Evolutionary conservation across 345 rosid species (phyloP), one percentile per base, ranked within the genome.

Genomic region (Boechera stricta): DNA sequence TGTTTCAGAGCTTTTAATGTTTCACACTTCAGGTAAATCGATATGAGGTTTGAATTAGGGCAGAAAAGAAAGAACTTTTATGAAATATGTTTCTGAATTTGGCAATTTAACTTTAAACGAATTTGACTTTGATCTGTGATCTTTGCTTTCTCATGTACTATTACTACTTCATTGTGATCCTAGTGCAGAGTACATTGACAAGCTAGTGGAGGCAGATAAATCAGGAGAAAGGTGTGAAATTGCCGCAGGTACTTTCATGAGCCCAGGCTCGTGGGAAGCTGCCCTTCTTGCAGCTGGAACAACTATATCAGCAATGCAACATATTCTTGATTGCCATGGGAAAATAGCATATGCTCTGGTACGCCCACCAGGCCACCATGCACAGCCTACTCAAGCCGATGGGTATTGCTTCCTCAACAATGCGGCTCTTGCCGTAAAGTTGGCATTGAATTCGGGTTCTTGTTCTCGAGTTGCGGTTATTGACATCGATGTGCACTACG

Each of bases 351-450:
- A 87, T 77, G 85, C 97, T 24, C 71, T 94, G 64, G 97, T 93
- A 32, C 90, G 97, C 38, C 96, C 97, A 68, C 98, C 97, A 0
- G 98, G 97, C n/a, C 97, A 94, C 81, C 98, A 94, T 65, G 84
- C 98, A 54, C 97, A 91, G 82, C 96, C 96, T 61, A 85, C 82
- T 72, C 93, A 75, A 78, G 93, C 97, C 1, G 98, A 94, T 28
- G 98, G 98, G 10, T 94, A 90, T 72, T 91, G 98, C 83, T 94
- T 94, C 71, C 82, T 91, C 26, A 94, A 91, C 86, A 94, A 91
- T 39, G 92, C 94, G 0, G 97, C 86, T 66, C 84, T 94, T 55
- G 93, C 97, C 0, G 90, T 90, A 29, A 86, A 82, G 38, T 72
- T 87, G 65, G 94, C 93, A 31, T 77, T 90, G 51, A 73, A 83